Evolutionary conservation across 805 yeast species (phyloP).

Genomic region (Schwanniomyces occidentalis): DNA sequence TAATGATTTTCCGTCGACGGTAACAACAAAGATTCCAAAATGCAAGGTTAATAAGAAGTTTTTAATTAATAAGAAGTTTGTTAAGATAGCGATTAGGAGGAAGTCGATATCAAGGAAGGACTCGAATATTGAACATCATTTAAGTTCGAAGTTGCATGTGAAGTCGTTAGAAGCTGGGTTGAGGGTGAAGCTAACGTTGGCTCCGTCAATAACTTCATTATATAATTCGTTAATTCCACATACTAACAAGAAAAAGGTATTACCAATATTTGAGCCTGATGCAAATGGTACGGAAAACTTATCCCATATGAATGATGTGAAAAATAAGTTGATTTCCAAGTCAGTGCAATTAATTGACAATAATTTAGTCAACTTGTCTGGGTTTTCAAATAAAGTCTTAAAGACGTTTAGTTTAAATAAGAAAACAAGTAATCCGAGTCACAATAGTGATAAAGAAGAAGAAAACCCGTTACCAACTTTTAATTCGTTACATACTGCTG

Average conservation of each 20-base stretch:
- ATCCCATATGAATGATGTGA: conserved; percentile 5
- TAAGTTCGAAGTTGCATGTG: conserved; percentile 32
- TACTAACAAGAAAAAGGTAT: conserved; percentile 22
- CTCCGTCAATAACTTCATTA: conserved; percentile 43
- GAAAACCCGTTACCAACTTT: conserved; percentile 25
- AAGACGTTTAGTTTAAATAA: conserved; percentile 25
- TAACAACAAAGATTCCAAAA: no score
- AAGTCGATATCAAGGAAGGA: conserved; percentile 3
- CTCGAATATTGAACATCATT: conserved; percentile 7
- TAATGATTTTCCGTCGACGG: no score
- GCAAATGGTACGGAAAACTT: no score
- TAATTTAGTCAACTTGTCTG: conserved; percentile 37
- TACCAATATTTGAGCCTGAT: conserved; percentile 10
- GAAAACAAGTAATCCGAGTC: background rate
- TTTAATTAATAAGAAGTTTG: conserved; percentile 4
- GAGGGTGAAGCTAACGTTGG: conserved; percentile 47
- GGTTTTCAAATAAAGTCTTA: conserved; percentile 36
- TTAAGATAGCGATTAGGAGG: conserved; percentile 8
- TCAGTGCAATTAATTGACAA: conserved; percentile 38
- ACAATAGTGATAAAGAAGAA: conserved; percentile 1
- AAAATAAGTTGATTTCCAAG: conserved; percentile 17
- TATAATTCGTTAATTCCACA: conserved; percentile 44
- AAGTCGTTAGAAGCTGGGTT: conserved; percentile 54
- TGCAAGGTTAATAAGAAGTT: conserved; percentile 6
- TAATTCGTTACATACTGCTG: conserved; percentile 48